Percentiles rank a stretch among this genome's conserved stretches.
Evolutionary conservation across 2,329 filamentous ascomycete genomes (phyloP).

Genomic region (Penicillium capsulatum): DNA sequence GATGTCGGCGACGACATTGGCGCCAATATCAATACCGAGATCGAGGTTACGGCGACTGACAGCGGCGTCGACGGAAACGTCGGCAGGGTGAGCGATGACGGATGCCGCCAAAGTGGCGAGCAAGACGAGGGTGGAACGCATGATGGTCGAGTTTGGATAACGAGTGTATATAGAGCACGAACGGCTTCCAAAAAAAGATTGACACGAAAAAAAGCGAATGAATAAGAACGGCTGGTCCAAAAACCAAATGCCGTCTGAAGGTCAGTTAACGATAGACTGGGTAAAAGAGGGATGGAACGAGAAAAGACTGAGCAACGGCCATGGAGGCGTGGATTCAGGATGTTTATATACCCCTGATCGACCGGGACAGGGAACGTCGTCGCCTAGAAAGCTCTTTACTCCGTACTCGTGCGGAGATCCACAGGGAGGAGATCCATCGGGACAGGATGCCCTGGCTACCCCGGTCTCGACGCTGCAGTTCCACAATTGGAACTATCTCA

Average conservation of each 20-base stretch:
- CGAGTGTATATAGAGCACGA: slow-evolving; percentile 17
- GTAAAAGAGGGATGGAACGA: slow-evolving; percentile 19
- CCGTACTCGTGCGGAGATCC: slow-evolving; percentile 4
- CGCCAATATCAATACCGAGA: slow-evolving; percentile 16
- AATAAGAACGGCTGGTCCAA: slow-evolving; percentile 19
- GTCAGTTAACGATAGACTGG: slow-evolving; percentile 34
- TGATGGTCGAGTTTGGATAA: slow-evolving; percentile 16
- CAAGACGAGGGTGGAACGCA: slow-evolving; percentile 28
- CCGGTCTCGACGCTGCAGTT: slow-evolving; percentile 18
- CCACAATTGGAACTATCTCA: slow-evolving; percentile 22
- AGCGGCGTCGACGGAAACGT: slow-evolving; percentile 23
- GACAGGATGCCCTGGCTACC: slow-evolving; percentile 11
- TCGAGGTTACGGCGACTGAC: slow-evolving; percentile 28
- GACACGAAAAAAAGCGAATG: no score
- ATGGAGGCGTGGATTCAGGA: slow-evolving; percentile 21
- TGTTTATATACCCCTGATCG: slow-evolving; percentile 37
- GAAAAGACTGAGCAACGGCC: slow-evolving; percentile 25
- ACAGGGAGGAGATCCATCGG: no score
- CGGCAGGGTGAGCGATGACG: slow-evolving; percentile 31
- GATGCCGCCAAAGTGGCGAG: slow-evolving; percentile 34
- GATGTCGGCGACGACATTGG: slow-evolving; percentile 17
- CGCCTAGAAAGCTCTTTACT: slow-evolving; percentile 6
- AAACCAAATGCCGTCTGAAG: slow-evolving; percentile 14
- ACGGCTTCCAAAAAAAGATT: slow-evolving; percentile 14
- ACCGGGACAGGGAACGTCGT: not conserved